Evolutionary conservation across 352 stramenopile genomes (phyloP), one percentile per base, ranked within the genome.

Genomic region (Plasmopara halstedii): DNA sequence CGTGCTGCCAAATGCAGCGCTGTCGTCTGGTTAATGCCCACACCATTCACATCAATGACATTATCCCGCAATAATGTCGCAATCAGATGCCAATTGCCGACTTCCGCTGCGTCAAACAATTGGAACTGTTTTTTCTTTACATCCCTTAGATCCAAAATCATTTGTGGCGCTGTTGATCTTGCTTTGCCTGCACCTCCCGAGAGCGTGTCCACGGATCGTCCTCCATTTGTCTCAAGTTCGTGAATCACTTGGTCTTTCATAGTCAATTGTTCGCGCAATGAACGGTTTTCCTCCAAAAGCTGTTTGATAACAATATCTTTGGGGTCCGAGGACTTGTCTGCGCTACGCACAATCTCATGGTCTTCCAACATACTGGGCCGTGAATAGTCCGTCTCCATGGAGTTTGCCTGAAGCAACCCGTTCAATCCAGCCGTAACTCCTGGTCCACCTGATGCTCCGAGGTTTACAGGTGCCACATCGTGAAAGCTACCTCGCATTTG

Each of bases 121-220:
- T 93, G 81, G 45, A 93, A 88, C 46, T 93, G 81, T 65, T 93
- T 93, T 63, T 93, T 88, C 60, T 88, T 88, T 4, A 93, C 72
- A 35, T 93, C 78, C 46, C 81, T 64, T 46, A 93, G 38, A 43
- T 93, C 81, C 37, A 93, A 50, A 46, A 88, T 93, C 69, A 87
- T 82, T 53, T 88, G 74, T 5, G 79, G 81, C 11, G 77, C 79
- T 3, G 73, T 72, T 1, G 73, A 62, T 9, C 73, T 59, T 10
- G 71, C 36, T 51, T 84, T 84, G 4, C 52, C 48, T 5, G 56
- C 59, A n/a, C 59, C 50, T 13, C 41, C 63, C 36, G 50, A 23
- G 8, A 47, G 53, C 0, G 46, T 44, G 10, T 67, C 59, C 6
- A 68, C 43, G 0, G 55, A 50, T 18, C 66, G 55, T 10, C 68